Evolutionary conservation across 2,329 filamentous ascomycete species (phyloP).

Genomic region (Aspergillus felis): DNA sequence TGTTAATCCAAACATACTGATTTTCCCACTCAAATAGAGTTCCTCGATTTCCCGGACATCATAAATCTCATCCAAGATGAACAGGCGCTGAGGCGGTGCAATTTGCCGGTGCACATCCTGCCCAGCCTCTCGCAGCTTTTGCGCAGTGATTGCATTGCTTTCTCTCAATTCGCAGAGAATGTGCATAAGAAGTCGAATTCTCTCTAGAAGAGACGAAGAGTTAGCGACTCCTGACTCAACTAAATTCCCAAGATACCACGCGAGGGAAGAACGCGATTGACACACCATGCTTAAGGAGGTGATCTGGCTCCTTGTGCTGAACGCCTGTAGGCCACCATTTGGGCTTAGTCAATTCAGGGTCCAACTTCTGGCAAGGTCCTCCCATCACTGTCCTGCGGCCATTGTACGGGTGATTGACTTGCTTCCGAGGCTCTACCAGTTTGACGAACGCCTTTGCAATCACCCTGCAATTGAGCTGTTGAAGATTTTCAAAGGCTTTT

Average conservation of each 20-base stretch:
- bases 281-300: constrained; percentile 41
- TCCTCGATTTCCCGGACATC: constrained; percentile 38
- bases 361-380: constrained; percentile 23
- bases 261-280: background rate
- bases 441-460: constrained; percentile 43
- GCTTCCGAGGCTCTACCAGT: constrained; percentile 42
- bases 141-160: constrained; percentile 34
- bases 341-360: constrained; percentile 40
- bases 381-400: constrained; percentile 25
- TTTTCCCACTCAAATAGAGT: constrained; percentile 33
- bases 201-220: constrained; percentile 22
- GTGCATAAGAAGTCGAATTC: constrained; percentile 38
- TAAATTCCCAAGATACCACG: background rate
- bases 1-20: constrained; percentile 24
- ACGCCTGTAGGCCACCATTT: constrained; percentile 38
- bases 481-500: constrained; percentile 36
- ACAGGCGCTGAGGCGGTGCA: constrained; percentile 29
- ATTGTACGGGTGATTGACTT: constrained; percentile 44
- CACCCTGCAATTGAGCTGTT: constrained; percentile 40
- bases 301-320: constrained; percentile 44
- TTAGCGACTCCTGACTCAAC: background rate
- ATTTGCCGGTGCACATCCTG: constrained; percentile 38
- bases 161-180: constrained; percentile 37
- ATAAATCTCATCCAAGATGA: constrained; percentile 41
- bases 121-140: constrained; percentile 37